phyloP scores from a whole-genome alignment of 805 yeast genomes.

The Lachancea thermotolerans region DNA sequence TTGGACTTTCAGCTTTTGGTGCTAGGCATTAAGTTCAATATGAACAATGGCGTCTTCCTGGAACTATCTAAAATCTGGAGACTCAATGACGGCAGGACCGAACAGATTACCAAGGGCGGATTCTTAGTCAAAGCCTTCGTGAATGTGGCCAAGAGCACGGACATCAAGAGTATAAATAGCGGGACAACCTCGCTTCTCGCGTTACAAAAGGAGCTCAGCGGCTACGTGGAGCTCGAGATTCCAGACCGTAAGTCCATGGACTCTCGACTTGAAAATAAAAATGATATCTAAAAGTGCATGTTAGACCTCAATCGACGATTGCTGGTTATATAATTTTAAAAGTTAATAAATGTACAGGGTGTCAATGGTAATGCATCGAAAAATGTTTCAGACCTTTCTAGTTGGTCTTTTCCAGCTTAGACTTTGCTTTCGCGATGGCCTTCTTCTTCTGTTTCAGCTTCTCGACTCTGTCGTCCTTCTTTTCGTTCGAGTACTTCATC shows the following conservation, averaged over 20 bases:
- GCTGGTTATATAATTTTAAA: conserved; percentile 2
- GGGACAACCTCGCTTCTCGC: conserved; percentile 57
- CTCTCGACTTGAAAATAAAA: conserved; percentile 43
- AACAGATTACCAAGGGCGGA: conserved; percentile 47
- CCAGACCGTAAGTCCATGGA: conserved; percentile 83
- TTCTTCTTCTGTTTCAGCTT: conserved; percentile 61
- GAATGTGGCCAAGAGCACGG: conserved; percentile 67
- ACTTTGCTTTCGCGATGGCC: conserved; percentile 60
- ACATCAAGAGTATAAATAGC: conserved; percentile 60
- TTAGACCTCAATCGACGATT: neutral
- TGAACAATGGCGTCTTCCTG: conserved; percentile 26
- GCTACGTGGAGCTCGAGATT: conserved; percentile 58
- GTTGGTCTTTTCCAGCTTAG: conserved; percentile 42
- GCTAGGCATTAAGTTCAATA: conserved; percentile 25
- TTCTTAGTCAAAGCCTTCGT: conserved; percentile 59
- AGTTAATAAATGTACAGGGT: conserved; percentile 7
- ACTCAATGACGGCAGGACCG: conserved; percentile 23
- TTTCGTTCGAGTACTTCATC: conserved; percentile 86
- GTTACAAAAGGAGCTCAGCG: conserved; percentile 59
- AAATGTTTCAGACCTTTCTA: conserved; percentile 28
- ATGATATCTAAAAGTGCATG: conserved; percentile 5
- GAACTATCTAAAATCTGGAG: conserved; percentile 28
- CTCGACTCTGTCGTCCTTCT: conserved; percentile 72
- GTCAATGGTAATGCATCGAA: conserved; percentile 1
- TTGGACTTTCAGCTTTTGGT: conserved; percentile 37